Evolutionary conservation across 306 rosid species (phyloP).

Genomic region (Inga leiocalycina): DNA sequence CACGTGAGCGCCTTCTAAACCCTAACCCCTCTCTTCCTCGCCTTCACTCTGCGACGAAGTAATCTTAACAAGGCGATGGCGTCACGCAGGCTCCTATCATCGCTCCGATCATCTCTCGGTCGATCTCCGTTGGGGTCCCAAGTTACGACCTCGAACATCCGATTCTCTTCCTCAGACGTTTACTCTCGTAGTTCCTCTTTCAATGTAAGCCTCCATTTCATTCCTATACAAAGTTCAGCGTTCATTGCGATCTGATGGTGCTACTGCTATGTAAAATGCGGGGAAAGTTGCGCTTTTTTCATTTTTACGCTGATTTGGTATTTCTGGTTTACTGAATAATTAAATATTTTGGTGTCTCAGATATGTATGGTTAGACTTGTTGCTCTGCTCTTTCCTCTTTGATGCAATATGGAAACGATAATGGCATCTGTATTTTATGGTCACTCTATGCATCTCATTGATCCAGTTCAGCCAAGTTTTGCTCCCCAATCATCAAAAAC

Average conservation of each 20-base stretch:
- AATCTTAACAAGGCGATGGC: constrained; percentile 30
- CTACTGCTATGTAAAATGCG: not conserved
- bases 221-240: not conserved
- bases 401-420: not conserved
- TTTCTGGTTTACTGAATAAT: not conserved
- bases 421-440: not conserved
- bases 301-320: not conserved
- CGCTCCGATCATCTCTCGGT: constrained; percentile 49
- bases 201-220: constrained; percentile 38
- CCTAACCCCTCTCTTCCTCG: constrained; percentile 19
- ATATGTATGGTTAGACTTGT: not conserved
- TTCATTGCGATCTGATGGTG: not conserved
- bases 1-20: constrained; percentile 26
- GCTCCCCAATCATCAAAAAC: not conserved
- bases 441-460: not conserved
- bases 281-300: not conserved
- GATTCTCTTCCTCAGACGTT: constrained; percentile 19
- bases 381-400: not conserved
- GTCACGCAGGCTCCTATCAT: constrained; percentile 55
- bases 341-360: not conserved
- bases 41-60: not conserved
- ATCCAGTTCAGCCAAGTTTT: not conserved
- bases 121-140: constrained; percentile 41
- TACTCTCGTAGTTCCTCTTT: constrained; percentile 36
- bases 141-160: constrained; percentile 9